phyloP scores from a whole-genome alignment of 768 basidiomycete genomes.

The Albatrellus ellisii region DNA sequence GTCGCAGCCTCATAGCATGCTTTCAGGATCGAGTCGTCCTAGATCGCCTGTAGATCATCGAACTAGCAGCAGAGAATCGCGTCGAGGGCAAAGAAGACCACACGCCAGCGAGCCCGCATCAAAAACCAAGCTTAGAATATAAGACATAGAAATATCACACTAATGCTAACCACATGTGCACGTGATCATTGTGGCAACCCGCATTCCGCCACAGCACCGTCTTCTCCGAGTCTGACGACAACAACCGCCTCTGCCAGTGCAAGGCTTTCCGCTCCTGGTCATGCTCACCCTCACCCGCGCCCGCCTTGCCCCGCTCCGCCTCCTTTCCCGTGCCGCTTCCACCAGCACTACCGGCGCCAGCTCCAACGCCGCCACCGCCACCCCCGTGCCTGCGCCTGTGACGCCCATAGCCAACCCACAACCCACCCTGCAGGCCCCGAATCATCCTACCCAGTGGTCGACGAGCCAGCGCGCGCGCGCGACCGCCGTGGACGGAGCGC shows the following conservation, averaged over 20 bases:
- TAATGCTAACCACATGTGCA: no score
- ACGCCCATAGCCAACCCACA: slow-evolving; percentile 19
- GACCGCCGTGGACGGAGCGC: slow-evolving; percentile 43
- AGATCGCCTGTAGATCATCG: no score
- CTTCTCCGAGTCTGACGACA: neutral
- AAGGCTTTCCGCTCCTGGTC: neutral
- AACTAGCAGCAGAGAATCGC: no score
- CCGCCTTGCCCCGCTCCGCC: slow-evolving; percentile 9
- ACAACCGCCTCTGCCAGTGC: neutral
- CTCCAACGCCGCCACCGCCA: slow-evolving; percentile 12
- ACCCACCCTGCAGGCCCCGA: slow-evolving; percentile 61
- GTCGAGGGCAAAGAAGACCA: no score
- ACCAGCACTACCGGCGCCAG: slow-evolving; percentile 6
- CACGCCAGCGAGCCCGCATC: no score
- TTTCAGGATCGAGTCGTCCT: no score
- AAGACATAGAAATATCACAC: no score
- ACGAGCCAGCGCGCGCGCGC: slow-evolving; percentile 67
- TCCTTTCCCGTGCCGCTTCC: slow-evolving; percentile 7
- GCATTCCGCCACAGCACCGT: neutral
- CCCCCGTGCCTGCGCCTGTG: slow-evolving; percentile 12
- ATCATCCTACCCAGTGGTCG: slow-evolving; percentile 76
- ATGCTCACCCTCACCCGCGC: slow-evolving; percentile 10
- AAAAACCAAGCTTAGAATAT: no score
- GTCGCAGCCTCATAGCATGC: no score
- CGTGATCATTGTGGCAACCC: neutral